Percentiles rank a stretch among this genome's conserved stretches.
phyloP scores from a whole-genome alignment of 371 early-diverging fungal genomes.

The Saksenaea oblongispora region DNA sequence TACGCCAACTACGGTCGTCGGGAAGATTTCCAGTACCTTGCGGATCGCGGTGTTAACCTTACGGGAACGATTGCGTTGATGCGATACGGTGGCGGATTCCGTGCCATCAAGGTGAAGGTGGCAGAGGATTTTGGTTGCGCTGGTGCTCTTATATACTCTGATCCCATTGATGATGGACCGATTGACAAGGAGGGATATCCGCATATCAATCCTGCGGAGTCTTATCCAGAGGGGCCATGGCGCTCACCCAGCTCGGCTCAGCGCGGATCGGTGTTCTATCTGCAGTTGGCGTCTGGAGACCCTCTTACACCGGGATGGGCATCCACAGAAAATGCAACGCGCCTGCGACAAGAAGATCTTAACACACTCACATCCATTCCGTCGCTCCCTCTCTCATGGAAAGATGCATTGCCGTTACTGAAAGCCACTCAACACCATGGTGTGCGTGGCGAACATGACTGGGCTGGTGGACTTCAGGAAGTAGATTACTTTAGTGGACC shows the following conservation, averaged over 20 bases:
- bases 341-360: slow-evolving; percentile 51
- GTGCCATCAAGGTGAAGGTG: slow-evolving; percentile 63
- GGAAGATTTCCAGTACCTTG: slow-evolving; percentile 59
- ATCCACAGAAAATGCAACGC: slow-evolving; percentile 52
- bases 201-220: slow-evolving; percentile 37
- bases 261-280: slow-evolving; percentile 62
- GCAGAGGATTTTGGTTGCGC: slow-evolving; percentile 61
- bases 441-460: slow-evolving; percentile 24
- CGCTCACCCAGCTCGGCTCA: slow-evolving; percentile 57
- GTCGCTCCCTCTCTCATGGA: slow-evolving; percentile 67
- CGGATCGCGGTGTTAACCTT: slow-evolving; percentile 45
- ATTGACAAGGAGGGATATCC: slow-evolving; percentile 24
- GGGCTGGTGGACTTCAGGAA: slow-evolving; percentile 53
- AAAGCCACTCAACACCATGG: slow-evolving; percentile 54
- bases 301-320: slow-evolving; percentile 67
- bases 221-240: slow-evolving; percentile 73
- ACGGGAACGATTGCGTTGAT: slow-evolving; percentile 59
- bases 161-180: slow-evolving; percentile 25
- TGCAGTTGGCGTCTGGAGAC: slow-evolving; percentile 58
- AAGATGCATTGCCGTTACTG: slow-evolving; percentile 62
- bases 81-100: slow-evolving; percentile 60
- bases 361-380: slow-evolving; percentile 60
- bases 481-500: slow-evolving; percentile 61
- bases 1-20: slow-evolving; percentile 69
- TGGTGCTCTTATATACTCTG: slow-evolving; percentile 53